These are phyloP conservation scores for Leccinum pachyderme DNA, from an alignment of 1,284 basidiomycete genomes.

Conservation along the genomic window DNA sequence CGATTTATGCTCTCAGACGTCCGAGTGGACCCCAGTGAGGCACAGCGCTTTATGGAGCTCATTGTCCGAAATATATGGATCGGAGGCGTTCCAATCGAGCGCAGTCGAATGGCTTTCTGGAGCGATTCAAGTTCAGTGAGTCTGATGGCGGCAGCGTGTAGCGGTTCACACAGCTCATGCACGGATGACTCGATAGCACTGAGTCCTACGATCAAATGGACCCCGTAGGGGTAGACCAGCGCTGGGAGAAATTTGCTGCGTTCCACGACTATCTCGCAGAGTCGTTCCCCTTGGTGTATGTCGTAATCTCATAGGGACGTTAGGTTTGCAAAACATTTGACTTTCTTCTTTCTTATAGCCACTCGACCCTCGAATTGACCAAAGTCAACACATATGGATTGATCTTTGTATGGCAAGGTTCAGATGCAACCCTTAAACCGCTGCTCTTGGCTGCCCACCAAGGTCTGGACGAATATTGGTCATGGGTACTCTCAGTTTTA, in stretches of 20 bases:
- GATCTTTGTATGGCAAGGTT: conserved; percentile 63
- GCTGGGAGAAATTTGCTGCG: conserved; percentile 44
- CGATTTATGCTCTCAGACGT: conserved; percentile 29
- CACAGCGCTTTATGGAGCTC: conserved; percentile 27
- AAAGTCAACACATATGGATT: conserved; percentile 67
- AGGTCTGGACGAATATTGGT: conserved; percentile 37
- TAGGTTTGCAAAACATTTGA: not conserved
- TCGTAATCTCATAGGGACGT: not conserved
- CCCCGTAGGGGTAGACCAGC: conserved; percentile 42
- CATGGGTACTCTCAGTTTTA: not conserved
- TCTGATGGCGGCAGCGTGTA: not conserved
- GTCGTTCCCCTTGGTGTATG: conserved; percentile 43
- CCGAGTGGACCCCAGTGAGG: conserved; percentile 26
- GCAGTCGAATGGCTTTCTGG: conserved; percentile 37
- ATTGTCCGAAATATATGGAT: conserved; percentile 26
- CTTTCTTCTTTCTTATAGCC: conserved; percentile 34
- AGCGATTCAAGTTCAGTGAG: conserved; percentile 37
- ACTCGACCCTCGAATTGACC: conserved; percentile 48
- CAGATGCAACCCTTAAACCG: conserved; percentile 56
- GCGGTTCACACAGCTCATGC: not conserved
- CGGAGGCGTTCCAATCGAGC: conserved; percentile 31
- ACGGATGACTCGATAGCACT: conserved; percentile 17
- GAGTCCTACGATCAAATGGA: conserved; percentile 44
- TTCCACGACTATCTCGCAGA: conserved; percentile 44
- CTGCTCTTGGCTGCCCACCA: conserved; percentile 66